A percentile compares a stretch with the other conserved stretches of the same genome.
Evolutionary conservation across 2,329 filamentous ascomycete species (phyloP).

Genomic region (Thielaviopsis musarum): DNA sequence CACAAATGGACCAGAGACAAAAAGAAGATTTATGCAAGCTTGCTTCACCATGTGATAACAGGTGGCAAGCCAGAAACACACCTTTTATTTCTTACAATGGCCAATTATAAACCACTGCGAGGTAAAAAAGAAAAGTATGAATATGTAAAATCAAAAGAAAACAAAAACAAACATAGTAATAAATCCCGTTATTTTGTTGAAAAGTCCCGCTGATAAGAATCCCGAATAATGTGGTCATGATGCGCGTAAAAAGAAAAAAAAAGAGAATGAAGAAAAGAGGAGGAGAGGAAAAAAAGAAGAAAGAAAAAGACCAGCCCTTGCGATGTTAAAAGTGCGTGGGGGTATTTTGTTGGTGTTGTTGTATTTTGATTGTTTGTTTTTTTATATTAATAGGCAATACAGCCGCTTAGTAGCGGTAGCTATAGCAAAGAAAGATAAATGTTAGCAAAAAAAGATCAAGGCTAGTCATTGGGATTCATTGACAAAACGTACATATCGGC

Average conservation of each 20-base stretch:
- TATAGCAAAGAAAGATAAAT: slow-evolving; percentile 10
- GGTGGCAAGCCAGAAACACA: neutral
- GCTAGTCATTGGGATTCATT: slow-evolving; percentile 16
- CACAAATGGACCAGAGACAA: too few relatives aligned
- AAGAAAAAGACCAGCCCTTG: slow-evolving; percentile 2
- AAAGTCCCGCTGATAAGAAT: slow-evolving; percentile 13
- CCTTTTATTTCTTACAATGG: neutral
- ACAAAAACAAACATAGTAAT: slow-evolving; percentile 2
- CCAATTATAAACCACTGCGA: neutral
- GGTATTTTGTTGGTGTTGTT: slow-evolving; percentile 12
- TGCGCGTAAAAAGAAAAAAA: slow-evolving; percentile 11
- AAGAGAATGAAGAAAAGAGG: neutral
- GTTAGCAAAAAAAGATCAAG: slow-evolving; percentile 12
- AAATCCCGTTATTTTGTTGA: slow-evolving; percentile 13
- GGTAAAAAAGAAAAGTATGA: neutral
- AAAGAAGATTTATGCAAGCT: neutral
- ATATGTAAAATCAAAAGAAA: slow-evolving; percentile 13
- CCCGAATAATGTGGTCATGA: slow-evolving; percentile 13
- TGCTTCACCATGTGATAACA: neutral
- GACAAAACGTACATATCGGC: slow-evolving; percentile 56
- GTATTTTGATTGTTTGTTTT: slow-evolving; percentile 17
- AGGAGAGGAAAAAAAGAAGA: neutral
- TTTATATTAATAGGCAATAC: slow-evolving; percentile 4
- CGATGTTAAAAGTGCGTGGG: slow-evolving; percentile 12
- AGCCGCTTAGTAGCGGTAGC: slow-evolving; percentile 28